phyloP scores from a whole-genome alignment of 495 filamentous ascomycete species.

The Staphylotrichum longicolle region DNA sequence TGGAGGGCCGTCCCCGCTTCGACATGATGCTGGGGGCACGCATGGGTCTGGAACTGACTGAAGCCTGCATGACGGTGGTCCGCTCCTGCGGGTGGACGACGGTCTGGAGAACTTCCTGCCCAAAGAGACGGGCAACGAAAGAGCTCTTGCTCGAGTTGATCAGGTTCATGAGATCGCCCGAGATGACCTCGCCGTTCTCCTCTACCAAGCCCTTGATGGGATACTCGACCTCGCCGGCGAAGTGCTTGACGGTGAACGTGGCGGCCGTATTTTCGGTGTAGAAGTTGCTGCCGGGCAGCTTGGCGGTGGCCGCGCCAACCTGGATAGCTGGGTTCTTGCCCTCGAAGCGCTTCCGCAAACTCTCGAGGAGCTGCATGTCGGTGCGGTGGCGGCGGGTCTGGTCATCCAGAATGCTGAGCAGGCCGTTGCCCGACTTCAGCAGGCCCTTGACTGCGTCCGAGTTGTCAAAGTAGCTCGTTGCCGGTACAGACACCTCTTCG shows the following conservation, averaged over 20 bases:
- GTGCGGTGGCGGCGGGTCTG: conserved; percentile 85
- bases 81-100: conserved; percentile 87
- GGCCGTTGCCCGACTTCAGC: conserved; percentile 85
- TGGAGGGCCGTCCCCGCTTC: conserved; percentile 49
- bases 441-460: conserved; percentile 87
- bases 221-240: conserved; percentile 96
- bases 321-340: conserved; percentile 87
- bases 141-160: conserved; percentile 82
- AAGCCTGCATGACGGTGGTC: conserved; percentile 90
- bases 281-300: conserved; percentile 76
- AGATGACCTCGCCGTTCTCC: conserved; percentile 93
- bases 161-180: conserved; percentile 92
- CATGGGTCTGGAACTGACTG: conserved; percentile 89
- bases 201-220: conserved; percentile 79
- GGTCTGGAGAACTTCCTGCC: conserved; percentile 87
- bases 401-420: conserved; percentile 92
- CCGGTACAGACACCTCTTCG: conserved; percentile 83
- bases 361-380: conserved; percentile 86
- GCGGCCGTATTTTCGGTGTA: conserved; percentile 71
- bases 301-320: conserved; percentile 64
- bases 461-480: conserved; percentile 97
- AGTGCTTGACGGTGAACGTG: conserved; percentile 88
- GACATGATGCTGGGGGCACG: conserved; percentile 91
- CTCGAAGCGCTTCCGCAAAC: conserved; percentile 86
- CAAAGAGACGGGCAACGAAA: conserved; percentile 87